A percentile compares a stretch with the other conserved stretches of the same genome.
These are phyloP conservation scores for Protea cynaroides DNA, from an alignment of 164 flowering plant genomes.

Conservation along the genomic window DNA sequence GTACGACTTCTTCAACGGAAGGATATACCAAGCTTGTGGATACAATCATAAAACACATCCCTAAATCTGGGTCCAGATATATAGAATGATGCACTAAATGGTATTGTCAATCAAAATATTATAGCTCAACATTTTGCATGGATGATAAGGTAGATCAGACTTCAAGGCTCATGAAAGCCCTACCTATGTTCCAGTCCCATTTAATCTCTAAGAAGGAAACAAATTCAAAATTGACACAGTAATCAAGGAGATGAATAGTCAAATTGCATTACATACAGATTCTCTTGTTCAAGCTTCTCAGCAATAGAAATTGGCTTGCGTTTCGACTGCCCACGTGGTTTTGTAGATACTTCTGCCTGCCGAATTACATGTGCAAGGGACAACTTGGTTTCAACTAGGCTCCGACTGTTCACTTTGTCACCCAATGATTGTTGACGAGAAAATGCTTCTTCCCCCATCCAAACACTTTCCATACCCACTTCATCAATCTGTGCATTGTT, in stretches of 20 bases:
- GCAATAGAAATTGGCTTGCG: constrained; percentile 91
- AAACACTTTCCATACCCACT: constrained; percentile 23
- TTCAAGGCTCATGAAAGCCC: too few relatives aligned
- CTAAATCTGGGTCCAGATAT: not conserved
- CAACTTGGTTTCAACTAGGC: constrained; percentile 79
- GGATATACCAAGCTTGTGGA: too few relatives aligned
- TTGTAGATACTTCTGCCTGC: constrained; percentile 76
- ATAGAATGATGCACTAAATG: not conserved
- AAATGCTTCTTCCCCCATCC: constrained; percentile 28
- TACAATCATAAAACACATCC: too few relatives aligned
- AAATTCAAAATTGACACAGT: constrained; percentile 1
- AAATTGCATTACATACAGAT: constrained; percentile 52
- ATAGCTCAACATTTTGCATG: not conserved
- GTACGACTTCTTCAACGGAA: too few relatives aligned
- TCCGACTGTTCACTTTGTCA: constrained; percentile 44
- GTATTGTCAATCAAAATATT: not conserved
- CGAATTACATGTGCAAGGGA: constrained; percentile 93
- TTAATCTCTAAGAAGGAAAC: not conserved
- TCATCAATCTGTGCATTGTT: constrained; percentile 16
- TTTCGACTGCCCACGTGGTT: constrained; percentile 62
- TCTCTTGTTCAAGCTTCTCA: constrained; percentile 91
- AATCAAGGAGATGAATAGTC: constrained; percentile 1
- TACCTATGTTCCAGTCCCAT: not conserved
- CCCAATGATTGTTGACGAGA: constrained; percentile 24
- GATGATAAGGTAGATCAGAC: not conserved